Evolutionary conservation across 75 land plant genomes (phyloP).

Genomic region (Larix kaempferi): DNA sequence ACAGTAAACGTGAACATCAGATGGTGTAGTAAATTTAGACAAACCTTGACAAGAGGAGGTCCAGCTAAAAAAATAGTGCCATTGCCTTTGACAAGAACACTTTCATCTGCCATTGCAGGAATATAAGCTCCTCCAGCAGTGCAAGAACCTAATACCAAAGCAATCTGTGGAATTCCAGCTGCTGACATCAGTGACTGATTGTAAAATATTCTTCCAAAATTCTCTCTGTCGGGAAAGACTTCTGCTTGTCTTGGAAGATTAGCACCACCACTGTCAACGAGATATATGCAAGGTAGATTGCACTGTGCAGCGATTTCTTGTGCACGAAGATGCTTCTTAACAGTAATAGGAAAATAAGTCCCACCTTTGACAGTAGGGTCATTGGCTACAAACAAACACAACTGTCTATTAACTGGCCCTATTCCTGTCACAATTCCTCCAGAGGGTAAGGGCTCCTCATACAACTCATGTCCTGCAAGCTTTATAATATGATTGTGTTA

Average conservation of each 20-base stretch:
- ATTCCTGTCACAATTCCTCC: conserved; percentile 97
- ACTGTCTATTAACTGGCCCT: conserved; percentile 79
- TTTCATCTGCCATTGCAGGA: conserved; percentile 99
- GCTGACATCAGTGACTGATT: conserved; percentile 95
- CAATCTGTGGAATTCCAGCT: conserved; percentile 93
- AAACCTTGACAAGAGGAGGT: conserved; percentile 98
- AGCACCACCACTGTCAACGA: conserved; percentile 99
- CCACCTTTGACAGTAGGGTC: conserved; percentile 98
- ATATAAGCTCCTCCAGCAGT: conserved; percentile 99
- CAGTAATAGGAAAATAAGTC: conserved; percentile 97
- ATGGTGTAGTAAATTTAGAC: conserved; percentile 7
- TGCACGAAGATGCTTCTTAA: conserved; percentile 96
- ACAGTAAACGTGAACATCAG: background rate
- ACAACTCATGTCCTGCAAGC: conserved; percentile 98
- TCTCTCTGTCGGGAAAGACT: conserved; percentile 94
- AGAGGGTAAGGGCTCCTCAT: conserved; percentile 79
- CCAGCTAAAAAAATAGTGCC: conserved; percentile 99
- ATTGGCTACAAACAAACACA: conserved; percentile 97
- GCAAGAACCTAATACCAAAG: conserved; percentile 93
- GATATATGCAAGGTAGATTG: conserved; percentile 86
- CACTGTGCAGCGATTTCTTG: conserved; percentile 95
- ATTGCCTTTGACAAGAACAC: conserved; percentile 98
- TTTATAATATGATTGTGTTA: conserved; percentile 17
- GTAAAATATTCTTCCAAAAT: conserved; percentile 97
- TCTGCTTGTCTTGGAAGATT: conserved; percentile 98